Evolutionary conservation across 2,329 filamentous ascomycete species (phyloP).

Genomic region (Didymella lethalis): DNA sequence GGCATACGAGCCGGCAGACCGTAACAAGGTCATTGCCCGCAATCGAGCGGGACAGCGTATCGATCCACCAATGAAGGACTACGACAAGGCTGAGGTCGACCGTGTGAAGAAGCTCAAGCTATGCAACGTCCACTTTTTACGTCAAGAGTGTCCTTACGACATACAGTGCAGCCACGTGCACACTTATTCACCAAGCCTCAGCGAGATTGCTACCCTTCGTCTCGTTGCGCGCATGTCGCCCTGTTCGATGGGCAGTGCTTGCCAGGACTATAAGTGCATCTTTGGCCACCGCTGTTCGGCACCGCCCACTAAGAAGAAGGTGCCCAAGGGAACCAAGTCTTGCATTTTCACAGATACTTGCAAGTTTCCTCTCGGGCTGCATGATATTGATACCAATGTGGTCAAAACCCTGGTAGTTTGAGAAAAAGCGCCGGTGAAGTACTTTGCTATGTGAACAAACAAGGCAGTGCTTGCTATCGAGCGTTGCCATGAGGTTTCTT

Average conservation of each 20-base stretch:
- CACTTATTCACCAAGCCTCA: constrained; percentile 60
- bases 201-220: constrained; percentile 62
- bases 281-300: constrained; percentile 70
- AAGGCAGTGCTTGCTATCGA: too few species aligned
- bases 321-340: constrained; percentile 59
- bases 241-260: constrained; percentile 65
- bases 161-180: constrained; percentile 64
- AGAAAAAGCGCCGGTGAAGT: too few species aligned
- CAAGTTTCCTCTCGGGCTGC: constrained; percentile 65
- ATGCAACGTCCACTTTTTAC: constrained; percentile 68
- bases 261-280: constrained; percentile 67
- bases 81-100: constrained; percentile 64
- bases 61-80: constrained; percentile 59
- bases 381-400: constrained; percentile 65
- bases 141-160: constrained; percentile 64
- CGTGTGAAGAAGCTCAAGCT: constrained; percentile 69
- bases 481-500: too few species aligned
- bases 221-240: constrained; percentile 70
- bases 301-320: constrained; percentile 49
- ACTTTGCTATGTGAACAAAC: too few species aligned
- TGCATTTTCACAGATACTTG: constrained; percentile 67
- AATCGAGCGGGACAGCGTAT: constrained; percentile 68
- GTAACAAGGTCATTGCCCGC: constrained; percentile 57
- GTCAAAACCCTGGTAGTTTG: constrained; percentile 59
- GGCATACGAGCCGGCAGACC: constrained; percentile 35